Conservation (phyloP, 805 yeast genomes). For the Saccharomycopsis javanensis region DNA sequence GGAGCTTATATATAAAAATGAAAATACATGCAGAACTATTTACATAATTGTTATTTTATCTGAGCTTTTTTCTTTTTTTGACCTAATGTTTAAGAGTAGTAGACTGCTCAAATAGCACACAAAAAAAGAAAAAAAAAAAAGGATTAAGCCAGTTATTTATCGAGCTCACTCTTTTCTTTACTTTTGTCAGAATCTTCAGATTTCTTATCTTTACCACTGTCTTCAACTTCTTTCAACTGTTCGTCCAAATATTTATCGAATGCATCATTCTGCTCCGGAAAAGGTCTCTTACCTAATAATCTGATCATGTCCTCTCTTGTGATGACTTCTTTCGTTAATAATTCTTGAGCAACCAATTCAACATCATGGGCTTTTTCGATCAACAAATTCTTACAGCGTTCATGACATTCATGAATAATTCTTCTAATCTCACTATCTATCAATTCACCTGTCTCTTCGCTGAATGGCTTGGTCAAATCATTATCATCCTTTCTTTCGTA, state of each 20-base stretch:
- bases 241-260: constrained; percentile 64
- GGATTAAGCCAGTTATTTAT: background rate
- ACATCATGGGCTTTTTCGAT: constrained; percentile 65
- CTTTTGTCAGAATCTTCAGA: background rate
- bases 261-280: constrained; percentile 83
- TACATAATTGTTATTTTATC: background rate
- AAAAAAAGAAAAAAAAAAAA: too few species aligned
- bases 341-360: constrained; percentile 77
- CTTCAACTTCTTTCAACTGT: constrained; percentile 10
- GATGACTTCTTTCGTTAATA: constrained; percentile 77
- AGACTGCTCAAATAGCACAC: too few species aligned
- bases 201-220: background rate
- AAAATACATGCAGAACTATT: background rate
- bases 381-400: constrained; percentile 58
- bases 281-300: constrained; percentile 84
- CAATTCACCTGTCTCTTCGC: constrained; percentile 72
- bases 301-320: constrained; percentile 92
- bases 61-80: background rate
- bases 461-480: constrained; percentile 74
- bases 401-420: constrained; percentile 67
- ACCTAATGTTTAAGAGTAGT: too few species aligned
- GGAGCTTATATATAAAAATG: background rate
- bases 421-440: constrained; percentile 80
- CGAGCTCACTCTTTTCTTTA: background rate
- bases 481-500: constrained; percentile 58